Base-by-base conservation (phyloP, 1,139 yeast genomes). In the Sugiyamaella japonica region DNA sequence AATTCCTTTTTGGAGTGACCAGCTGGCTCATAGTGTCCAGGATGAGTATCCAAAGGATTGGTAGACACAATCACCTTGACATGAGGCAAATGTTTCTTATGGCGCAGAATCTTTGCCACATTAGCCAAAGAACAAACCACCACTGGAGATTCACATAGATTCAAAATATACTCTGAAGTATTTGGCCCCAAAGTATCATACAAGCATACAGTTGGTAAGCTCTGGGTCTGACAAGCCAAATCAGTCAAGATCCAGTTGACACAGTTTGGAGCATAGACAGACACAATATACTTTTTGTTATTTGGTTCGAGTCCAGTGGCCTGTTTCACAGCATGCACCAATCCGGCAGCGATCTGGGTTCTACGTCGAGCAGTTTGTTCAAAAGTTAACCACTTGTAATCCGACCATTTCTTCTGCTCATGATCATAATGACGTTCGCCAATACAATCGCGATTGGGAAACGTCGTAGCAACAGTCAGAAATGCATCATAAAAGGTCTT, bases 121-220 rank as follows among this genome's bases (percentile, higher is more conserved):
- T 81, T 80, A 28, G 76, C 78, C 60, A 76, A 72, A 15, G 83
- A 76, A 53, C 76, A 74, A 41, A 79, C 73, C n/a, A 83, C 70
- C 4, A 83, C 77, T 2, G 86, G 86, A 8, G 82, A 68, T 60
- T 81, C 80, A 3, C 86, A 81, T 56, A 81, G 65, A 52, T 76
- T 75, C 69, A 84, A 71, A 58, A 84, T 84, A 65, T 82, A 81
- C 60, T 75, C 75, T 1, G 86, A 77, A 6, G 89, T 76, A 32
- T 76, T 77, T 1, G 83, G 78, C 1, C 89, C 89, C 63, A 84
- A 71, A 2, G 88, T 82, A 60, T 84, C 85, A 66, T 84, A 84
- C 53, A 84, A 70, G 1, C 87, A 80, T n/a, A 86, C 84, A 59
- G 76, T 76, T 39, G 82, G 71, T 55, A 84, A 65, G 20, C 79